Percentiles rank a stretch among this genome's conserved stretches.
phyloP scores from a whole-genome alignment of 768 basidiomycete species.

The Favolaschia claudopus region DNA sequence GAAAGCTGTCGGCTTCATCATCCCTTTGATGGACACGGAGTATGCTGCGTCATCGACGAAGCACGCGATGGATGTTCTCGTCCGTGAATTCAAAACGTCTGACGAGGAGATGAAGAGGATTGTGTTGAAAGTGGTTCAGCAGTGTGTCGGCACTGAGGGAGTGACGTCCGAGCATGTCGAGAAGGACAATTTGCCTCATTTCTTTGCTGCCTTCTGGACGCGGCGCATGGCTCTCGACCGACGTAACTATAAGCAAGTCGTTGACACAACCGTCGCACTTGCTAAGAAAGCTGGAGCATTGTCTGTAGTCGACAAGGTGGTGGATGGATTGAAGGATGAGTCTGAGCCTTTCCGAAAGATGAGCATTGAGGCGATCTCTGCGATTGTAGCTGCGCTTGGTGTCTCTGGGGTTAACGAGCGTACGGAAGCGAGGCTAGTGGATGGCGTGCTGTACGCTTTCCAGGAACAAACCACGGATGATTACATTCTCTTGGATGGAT shows the following conservation, averaged over 20 bases:
- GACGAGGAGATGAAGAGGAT: slow-evolving; percentile 99
- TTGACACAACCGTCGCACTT: slow-evolving; percentile 97
- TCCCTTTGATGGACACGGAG: slow-evolving; percentile 99
- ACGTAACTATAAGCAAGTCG: slow-evolving; percentile 95
- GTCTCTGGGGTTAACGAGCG: slow-evolving; percentile 96
- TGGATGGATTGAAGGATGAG: slow-evolving; percentile 90
- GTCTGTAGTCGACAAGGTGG: slow-evolving; percentile 87
- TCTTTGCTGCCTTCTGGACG: slow-evolving; percentile 99
- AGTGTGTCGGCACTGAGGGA: slow-evolving; percentile 97
- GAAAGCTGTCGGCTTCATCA: slow-evolving; percentile 98
- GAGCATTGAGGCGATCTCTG: slow-evolving; percentile 99
- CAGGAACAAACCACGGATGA: slow-evolving; percentile 99
- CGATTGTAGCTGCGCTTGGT: slow-evolving; percentile 89
- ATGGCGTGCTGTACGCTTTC: slow-evolving; percentile 99
- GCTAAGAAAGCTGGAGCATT: slow-evolving; percentile 96
- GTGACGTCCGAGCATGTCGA: slow-evolving; percentile 95
- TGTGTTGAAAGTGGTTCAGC: slow-evolving; percentile 97
- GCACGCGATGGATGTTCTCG: slow-evolving; percentile 95
- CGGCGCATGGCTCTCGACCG: slow-evolving; percentile 96
- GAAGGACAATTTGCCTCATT: slow-evolving; percentile 95
- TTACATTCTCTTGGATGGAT: slow-evolving; percentile 98
- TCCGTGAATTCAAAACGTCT: slow-evolving; percentile 97
- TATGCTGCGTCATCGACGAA: slow-evolving; percentile 98
- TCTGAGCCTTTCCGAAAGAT: slow-evolving; percentile 95
- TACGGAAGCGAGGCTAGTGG: slow-evolving; percentile 90